Percentiles rank a stretch among this genome's conserved stretches.
These are phyloP conservation scores for Zalaria sp. DNA, from an alignment of 2,329 filamentous ascomycete genomes.

Conservation along the genomic window DNA sequence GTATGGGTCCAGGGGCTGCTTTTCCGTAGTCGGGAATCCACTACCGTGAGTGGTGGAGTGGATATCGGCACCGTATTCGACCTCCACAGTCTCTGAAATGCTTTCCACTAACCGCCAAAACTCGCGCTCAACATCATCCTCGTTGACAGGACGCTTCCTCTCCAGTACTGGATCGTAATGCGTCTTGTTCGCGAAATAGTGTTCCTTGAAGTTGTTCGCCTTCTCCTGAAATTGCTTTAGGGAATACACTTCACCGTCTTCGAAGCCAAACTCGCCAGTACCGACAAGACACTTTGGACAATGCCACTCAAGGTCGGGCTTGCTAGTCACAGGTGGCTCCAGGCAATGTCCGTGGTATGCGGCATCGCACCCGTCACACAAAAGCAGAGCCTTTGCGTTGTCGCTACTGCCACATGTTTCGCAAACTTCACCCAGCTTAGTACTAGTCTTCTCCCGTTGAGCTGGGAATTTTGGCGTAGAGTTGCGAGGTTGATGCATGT, in stretches of 20 bases:
- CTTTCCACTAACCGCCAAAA: constrained; percentile 95
- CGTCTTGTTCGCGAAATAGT: constrained; percentile 84
- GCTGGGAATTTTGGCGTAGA: constrained; percentile 51
- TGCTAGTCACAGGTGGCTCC: constrained; percentile 65
- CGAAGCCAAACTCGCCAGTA: constrained; percentile 92
- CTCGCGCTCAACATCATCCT: constrained; percentile 90
- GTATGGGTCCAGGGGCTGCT: constrained; percentile 74
- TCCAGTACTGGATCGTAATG: constrained; percentile 75
- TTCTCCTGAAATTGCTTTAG: constrained; percentile 93
- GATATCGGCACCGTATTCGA: constrained; percentile 96
- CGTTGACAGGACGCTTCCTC: constrained; percentile 65
- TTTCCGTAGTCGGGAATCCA: constrained; percentile 88
- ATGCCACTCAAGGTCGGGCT: constrained; percentile 85
- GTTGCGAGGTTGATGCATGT: constrained; percentile 89
- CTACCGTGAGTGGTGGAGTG: constrained; percentile 97
- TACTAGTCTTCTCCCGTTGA: constrained; percentile 40
- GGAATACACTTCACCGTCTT: constrained; percentile 92
- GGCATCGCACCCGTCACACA: constrained; percentile 86
- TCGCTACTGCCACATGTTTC: constrained; percentile 75
- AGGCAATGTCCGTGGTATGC: constrained; percentile 79
- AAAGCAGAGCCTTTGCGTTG: constrained; percentile 53
- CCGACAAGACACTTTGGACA: constrained; percentile 90
- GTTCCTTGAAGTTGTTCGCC: constrained; percentile 86
- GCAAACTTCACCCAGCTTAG: constrained; percentile 53
- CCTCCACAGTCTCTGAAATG: constrained; percentile 88